These are phyloP conservation scores for Polychytrium aggregatum DNA, from an alignment of 192 early-diverging fungal species.

Conservation along the genomic window DNA sequence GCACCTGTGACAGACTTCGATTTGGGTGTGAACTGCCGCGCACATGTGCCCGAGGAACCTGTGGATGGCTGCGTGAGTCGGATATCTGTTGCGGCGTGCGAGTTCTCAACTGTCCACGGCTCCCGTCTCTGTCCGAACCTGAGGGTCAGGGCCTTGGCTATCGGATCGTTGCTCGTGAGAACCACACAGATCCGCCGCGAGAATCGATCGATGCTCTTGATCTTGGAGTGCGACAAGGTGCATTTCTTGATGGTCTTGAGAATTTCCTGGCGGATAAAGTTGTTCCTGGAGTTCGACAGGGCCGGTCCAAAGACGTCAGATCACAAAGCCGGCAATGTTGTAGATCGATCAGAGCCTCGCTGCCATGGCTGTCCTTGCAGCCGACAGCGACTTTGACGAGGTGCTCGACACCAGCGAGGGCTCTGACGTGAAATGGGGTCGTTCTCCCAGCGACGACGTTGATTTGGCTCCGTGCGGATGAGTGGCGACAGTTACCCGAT, in stretches of 20 bases:
- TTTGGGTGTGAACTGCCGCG: not conserved
- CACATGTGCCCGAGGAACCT: constrained; percentile 14
- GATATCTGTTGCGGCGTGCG: not conserved
- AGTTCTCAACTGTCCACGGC: not conserved
- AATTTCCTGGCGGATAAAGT: constrained; percentile 10
- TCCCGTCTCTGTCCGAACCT: too few species aligned
- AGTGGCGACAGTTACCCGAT: constrained; percentile 4
- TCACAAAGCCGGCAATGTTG: not conserved
- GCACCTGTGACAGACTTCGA: constrained; percentile 15
- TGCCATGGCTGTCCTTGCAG: too few species aligned
- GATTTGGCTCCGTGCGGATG: not conserved
- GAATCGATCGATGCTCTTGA: constrained; percentile 6
- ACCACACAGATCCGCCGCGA: constrained; percentile 5
- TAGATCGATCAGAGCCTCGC: too few species aligned
- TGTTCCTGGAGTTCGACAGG: constrained; percentile 3
- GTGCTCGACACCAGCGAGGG: too few species aligned
- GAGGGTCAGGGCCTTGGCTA: constrained; percentile 9
- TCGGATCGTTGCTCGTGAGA: constrained; percentile 16
- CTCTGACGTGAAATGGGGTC: too few species aligned
- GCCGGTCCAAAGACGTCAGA: not conserved
- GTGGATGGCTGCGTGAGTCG: not conserved
- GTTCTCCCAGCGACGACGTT: too few species aligned
- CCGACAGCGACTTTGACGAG: too few species aligned
- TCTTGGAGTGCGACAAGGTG: not conserved
- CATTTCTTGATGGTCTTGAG: constrained; percentile 13